A percentile compares a stretch with the other conserved stretches of the same genome.
phyloP scores from a whole-genome alignment of 2,329 filamentous ascomycete genomes.

The Aspergillus sclerotialis region DNA sequence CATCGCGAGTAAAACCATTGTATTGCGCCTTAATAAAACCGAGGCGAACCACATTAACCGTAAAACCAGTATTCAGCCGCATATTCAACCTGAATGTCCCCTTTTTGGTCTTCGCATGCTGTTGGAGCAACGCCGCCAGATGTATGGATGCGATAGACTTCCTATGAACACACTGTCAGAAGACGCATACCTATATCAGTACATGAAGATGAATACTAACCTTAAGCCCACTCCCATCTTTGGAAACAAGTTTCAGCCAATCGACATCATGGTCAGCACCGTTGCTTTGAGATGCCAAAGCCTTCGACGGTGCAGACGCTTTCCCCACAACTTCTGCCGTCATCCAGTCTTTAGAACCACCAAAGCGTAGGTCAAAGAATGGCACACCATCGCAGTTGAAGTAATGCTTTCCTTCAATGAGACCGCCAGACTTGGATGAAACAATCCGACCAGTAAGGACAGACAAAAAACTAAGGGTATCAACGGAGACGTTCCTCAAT shows the following conservation, averaged over 20 bases:
- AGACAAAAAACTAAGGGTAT: slow-evolving; percentile 21
- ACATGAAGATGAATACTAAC: slow-evolving; percentile 13
- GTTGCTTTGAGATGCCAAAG: slow-evolving; percentile 1
- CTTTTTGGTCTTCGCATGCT: slow-evolving; percentile 24
- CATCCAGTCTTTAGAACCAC: slow-evolving; percentile 19
- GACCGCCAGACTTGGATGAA: slow-evolving; percentile 6
- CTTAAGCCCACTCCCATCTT: slow-evolving; percentile 21
- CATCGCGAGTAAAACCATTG: no score
- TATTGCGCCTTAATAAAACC: no score
- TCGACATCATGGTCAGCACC: slow-evolving; percentile 16
- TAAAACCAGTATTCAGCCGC: slow-evolving; percentile 40
- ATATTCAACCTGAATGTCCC: slow-evolving; percentile 30
- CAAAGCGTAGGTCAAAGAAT: slow-evolving; percentile 24
- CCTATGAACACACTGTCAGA: slow-evolving; percentile 18
- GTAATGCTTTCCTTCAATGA: slow-evolving; percentile 32
- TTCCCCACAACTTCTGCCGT: slow-evolving; percentile 19
- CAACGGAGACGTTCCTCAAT: slow-evolving; percentile 14
- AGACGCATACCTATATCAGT: background rate
- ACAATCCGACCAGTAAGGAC: slow-evolving; percentile 11
- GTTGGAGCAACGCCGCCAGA: slow-evolving; percentile 27
- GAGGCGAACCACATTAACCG: slow-evolving; percentile 8
- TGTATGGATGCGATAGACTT: slow-evolving; percentile 36
- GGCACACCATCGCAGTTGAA: slow-evolving; percentile 22
- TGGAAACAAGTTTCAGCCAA: slow-evolving; percentile 26
- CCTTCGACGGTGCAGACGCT: slow-evolving; percentile 18